Evolutionary conservation across 306 rosid genomes (phyloP), one percentile per base, ranked within the genome.

Genomic region (Betula pendula): DNA sequence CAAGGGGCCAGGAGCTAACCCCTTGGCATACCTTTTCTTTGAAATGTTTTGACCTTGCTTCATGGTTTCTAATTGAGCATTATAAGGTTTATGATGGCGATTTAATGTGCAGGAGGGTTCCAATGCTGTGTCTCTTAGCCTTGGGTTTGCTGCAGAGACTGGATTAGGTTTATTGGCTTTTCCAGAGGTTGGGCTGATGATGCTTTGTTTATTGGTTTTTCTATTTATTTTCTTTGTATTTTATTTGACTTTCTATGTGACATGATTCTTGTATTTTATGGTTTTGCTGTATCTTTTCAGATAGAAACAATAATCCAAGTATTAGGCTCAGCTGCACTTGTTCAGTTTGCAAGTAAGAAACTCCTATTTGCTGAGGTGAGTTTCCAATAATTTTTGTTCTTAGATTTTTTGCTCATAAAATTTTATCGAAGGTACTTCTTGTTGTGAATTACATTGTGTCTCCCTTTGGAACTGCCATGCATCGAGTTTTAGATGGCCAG

Each of bases 351-450:
- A 75, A 85, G 91, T 90, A 96, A 81, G 84, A 96, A 91, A 82
- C 85, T 96, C 73, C 89, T 96, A 38, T 96, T 84, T 79, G 98
- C 99, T 0, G 96, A 89, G 94, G 99, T 89, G 74, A 78, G 88
- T 75, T 66, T 50, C 17, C 42, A 15, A 49, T 25, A 65, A 25
- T 63, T 60, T 72, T 50, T 14, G 53, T 43, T 20, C 49, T 45
- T 13, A 19, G 17, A 33, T 42, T 44, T 12, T 58, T 50, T 25
- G 45, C 43, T n/a, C 49, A 33, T 58, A 60, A 71, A 8, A 7
- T 50, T 45, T 44, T 58, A 14, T 3, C 6, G 19, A 29, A 29
- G 38, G 17, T 59, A 25, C 19, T 27, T 14, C 20, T 33, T 12
- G 69, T 20, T 33, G 40, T 56, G 70, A 17, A 55, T 67, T 25